Evolutionary conservation across 176 grass and related monocot species (phyloP).

Genomic region (Aegilops umbellulata): DNA sequence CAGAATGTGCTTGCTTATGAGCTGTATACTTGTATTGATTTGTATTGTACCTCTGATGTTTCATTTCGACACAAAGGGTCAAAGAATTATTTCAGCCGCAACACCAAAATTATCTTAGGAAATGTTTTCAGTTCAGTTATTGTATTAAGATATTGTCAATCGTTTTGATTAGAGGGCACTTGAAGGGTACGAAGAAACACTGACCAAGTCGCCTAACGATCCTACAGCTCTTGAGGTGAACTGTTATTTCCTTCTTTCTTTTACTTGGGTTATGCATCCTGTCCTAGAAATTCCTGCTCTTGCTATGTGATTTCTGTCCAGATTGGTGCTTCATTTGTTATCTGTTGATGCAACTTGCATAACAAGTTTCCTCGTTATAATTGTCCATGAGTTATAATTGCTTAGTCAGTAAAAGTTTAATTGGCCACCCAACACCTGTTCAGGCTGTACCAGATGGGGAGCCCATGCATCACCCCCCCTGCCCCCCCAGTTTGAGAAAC

Average conservation of each 20-base stretch:
- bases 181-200: constrained; percentile 63
- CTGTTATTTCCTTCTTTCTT: constrained; percentile 1
- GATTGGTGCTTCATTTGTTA: neutral
- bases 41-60: neutral
- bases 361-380: neutral
- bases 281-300: constrained; percentile 13
- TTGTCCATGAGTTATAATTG: neutral
- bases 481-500: neutral
- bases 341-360: constrained; percentile 7
- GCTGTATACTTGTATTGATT: neutral
- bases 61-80: neutral
- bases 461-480: neutral
- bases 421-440: neutral
- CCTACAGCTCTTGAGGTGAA: constrained; percentile 72
- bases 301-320: neutral
- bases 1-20: neutral
- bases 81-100: neutral
- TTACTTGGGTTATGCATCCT: neutral
- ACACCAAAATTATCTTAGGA: neutral
- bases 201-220: constrained; percentile 71
- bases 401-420: neutral
- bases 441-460: neutral
- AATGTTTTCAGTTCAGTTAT: neutral
- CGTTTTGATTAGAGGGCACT: constrained; percentile 53
- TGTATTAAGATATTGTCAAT: constrained; percentile 22